Evolutionary conservation across 140 eudicot species (phyloP).

Genomic region (Erigeron philadelphicus): DNA sequence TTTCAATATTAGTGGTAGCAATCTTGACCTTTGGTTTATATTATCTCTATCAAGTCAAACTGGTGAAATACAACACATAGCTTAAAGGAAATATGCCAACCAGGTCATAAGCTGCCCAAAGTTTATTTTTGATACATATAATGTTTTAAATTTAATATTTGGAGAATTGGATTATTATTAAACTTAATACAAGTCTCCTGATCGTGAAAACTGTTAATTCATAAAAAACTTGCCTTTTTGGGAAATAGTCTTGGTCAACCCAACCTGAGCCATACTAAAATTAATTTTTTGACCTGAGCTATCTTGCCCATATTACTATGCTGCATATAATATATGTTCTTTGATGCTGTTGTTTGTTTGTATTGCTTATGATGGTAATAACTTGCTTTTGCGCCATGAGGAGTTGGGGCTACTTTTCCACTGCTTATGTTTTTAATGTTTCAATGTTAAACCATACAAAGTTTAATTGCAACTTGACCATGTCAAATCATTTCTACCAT

Average conservation of each 20-base stretch:
- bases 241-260: not conserved
- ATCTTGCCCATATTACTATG: not conserved
- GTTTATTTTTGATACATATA: too few relatives aligned
- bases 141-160: too few relatives aligned
- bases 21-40: not conserved
- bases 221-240: not conserved
- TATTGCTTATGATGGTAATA: not conserved
- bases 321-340: not conserved
- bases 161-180: not conserved
- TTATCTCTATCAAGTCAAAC: not conserved
- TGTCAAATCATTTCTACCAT: not conserved
- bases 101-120: too few relatives aligned
- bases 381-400: slow-evolving; percentile 11
- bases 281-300: too few relatives aligned
- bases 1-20: slow-evolving; percentile 2
- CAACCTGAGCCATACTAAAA: not conserved
- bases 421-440: slow-evolving; percentile 1
- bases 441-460: not conserved
- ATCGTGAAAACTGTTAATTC: not conserved
- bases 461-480: slow-evolving; percentile 8
- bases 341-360: too few relatives aligned
- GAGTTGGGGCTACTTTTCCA: not conserved
- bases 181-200: not conserved
- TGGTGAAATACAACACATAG: not conserved
- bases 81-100: too few relatives aligned